Evolutionary conservation across 768 basidiomycete genomes (phyloP), one percentile per base, ranked within the genome.

Genomic region (Mycena belliarum): DNA sequence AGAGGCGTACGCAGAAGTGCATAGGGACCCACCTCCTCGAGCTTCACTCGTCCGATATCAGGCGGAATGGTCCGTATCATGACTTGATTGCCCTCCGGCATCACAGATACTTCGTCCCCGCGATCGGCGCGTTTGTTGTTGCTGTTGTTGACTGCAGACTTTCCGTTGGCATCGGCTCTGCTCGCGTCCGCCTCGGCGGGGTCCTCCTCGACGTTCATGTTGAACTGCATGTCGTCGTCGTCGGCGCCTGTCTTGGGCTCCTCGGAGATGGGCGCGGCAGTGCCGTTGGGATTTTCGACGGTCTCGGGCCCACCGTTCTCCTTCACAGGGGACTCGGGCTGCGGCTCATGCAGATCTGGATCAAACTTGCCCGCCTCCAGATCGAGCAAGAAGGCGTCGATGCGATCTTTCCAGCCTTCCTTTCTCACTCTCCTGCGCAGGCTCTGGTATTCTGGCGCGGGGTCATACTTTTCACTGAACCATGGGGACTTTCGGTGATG

Each of bases 391-490:
- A 96, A 96, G 33, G 79, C 73, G 65, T 85, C 80, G 53, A 89
- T 72, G 59, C 87, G 82, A 44, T 87, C 86, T 70, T 81, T 86
- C 88, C 94, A 91, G 25, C 93, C 95, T 63, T 90, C 85, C 73
- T 86, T 89, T 70, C 90, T 84, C 61, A 94, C 84, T 64, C 93
- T 82, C 61, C 79, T 79, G 66, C 95, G 88, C 70, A 95, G 76
- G 52, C 80, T 79, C 53, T 83, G 80, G 68, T 82, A 84, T 65
- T 92, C 88, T 49, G 83, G 78, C 40, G 85, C 73, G 55, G 89
- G 89, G 60, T 94, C 92, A 77, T 98, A 98, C 72, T 93, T 92
- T 80, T 98, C 95, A 54, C 86, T 84, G 78, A 97, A 98, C 95
- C 95, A 98, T 15, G 93, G 89, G n/a, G 92, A 93, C 69, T 89